Evolutionary conservation across 371 early-diverging fungal genomes (phyloP), one percentile per base, ranked within the genome.

Genomic region (Saksenaea vasiformis): DNA sequence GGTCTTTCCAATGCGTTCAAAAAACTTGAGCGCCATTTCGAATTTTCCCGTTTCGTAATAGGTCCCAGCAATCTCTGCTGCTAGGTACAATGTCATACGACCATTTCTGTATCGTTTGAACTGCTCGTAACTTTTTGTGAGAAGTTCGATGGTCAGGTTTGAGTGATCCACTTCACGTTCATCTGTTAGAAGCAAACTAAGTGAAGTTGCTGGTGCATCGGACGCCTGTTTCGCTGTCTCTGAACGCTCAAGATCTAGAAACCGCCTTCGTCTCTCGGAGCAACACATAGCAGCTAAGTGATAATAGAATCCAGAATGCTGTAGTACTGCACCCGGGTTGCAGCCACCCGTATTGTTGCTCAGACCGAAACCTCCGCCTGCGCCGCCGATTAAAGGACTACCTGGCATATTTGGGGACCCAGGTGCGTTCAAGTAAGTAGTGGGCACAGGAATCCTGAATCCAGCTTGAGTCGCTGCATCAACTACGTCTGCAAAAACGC

Each of bases 81-180:
- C 95, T 1, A 95, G 70, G 60, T 85, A 93, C 5, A 94, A 75
- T 0, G 94, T 94, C 91, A 93, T 92, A 5, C 95, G 84, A 5
- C 87, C 86, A 51, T 84, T 80, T 19, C 87, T 85, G 51, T 89
- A 77, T 54, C 82, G 78, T 70, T 93, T 93, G 67, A 94, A 95
- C 51, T 91, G 91, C 55, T 95, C 95, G 62, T 94, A 95, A 26
- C 93, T 86, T 68, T 93, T 93, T 1, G 94, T 93, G 27, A 94
- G 69, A 0, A 93, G 70, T 51, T 93, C 94, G 57, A 95, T 92
- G 0, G 91, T 88, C 19, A 86, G 36, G 11, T 78, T 68, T 3
- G 90, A 80, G 63, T 93, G 92, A 66, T 92, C 91, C 15, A 88
- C 68, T 37, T 70, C 62, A 41, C 82, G 77, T 62, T 91, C 90